These are phyloP conservation scores for Colletotrichum salicis DNA, from an alignment of 2,329 filamentous ascomycete genomes.

Conservation along the genomic window DNA sequence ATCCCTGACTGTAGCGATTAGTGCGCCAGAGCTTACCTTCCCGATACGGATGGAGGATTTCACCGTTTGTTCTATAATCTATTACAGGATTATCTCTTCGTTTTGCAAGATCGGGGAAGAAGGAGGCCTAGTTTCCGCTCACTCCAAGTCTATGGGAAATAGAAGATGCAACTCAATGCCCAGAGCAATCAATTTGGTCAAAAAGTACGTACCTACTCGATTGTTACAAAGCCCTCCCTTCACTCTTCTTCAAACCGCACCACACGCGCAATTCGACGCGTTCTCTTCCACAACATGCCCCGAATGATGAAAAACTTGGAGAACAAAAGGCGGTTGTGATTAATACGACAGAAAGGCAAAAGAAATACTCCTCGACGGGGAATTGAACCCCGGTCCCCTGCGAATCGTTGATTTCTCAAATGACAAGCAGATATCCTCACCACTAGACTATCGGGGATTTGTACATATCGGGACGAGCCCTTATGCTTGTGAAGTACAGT, in stretches of 20 bases:
- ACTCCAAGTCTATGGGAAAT: not conserved
- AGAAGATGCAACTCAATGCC: not conserved
- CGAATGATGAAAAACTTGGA: not conserved
- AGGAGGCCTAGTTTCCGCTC: not conserved
- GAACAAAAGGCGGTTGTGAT: too few relatives aligned
- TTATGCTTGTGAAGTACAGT: not conserved
- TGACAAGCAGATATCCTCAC: conserved; percentile 37
- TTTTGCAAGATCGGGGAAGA: not conserved
- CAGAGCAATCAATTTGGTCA: too few relatives aligned
- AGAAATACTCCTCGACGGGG: conserved; percentile 31
- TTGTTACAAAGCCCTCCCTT: too few relatives aligned
- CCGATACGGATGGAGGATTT: not conserved
- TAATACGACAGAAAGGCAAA: not conserved
- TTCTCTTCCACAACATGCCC: not conserved
- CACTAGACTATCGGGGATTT: conserved; percentile 35
- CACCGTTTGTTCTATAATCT: not conserved
- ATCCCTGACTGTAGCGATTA: not conserved
- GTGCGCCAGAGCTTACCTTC: conserved; percentile 18
- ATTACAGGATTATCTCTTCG: not conserved
- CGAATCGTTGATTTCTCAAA: not conserved
- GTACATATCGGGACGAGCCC: not conserved
- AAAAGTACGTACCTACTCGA: too few relatives aligned
- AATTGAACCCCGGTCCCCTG: conserved; percentile 36
- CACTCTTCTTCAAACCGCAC: too few relatives aligned
- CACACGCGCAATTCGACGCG: too few relatives aligned